These are phyloP conservation scores for Fusarium sp. DNA, from an alignment of 2,329 filamentous ascomycete species.

Conservation along the genomic window DNA sequence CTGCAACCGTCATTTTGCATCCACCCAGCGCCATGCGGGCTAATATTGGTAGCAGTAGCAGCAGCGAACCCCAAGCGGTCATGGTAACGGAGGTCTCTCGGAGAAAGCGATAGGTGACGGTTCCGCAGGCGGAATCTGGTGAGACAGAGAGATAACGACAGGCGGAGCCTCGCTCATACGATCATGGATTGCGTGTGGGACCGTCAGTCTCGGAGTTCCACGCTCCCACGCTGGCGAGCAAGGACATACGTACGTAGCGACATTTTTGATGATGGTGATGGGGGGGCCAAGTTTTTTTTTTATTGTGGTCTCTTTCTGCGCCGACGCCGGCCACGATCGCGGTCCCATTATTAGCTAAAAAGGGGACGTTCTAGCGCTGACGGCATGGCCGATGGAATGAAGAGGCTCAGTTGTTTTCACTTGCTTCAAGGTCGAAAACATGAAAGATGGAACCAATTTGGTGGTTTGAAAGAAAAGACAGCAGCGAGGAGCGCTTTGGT, in stretches of 20 bases:
- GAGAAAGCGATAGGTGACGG: conserved; percentile 18
- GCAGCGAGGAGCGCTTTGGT: background rate
- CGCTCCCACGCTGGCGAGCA: background rate
- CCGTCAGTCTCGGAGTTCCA: background rate
- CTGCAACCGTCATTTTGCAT: background rate
- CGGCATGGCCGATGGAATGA: background rate
- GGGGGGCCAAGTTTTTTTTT: background rate
- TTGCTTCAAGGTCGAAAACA: background rate
- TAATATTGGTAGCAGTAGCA: conserved; percentile 15
- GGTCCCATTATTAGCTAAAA: background rate
- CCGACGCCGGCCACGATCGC: background rate
- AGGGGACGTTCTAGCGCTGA: background rate
- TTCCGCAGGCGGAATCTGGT: conserved; percentile 27
- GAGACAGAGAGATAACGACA: conserved; percentile 17
- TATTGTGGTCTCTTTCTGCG: background rate
- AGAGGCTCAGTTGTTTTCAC: background rate
- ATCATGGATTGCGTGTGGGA: conserved; percentile 10
- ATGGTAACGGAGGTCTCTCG: conserved; percentile 24
- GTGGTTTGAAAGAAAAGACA: background rate
- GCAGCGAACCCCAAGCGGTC: conserved; percentile 6
- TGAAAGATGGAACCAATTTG: background rate
- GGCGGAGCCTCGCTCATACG: conserved; percentile 33
- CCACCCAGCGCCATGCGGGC: background rate
- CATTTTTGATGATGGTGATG: background rate
- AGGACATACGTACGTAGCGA: conserved; percentile 1